Conservation (phyloP, 2,329 filamentous ascomycete species). For the Ophiostoma perfectum region DNA sequence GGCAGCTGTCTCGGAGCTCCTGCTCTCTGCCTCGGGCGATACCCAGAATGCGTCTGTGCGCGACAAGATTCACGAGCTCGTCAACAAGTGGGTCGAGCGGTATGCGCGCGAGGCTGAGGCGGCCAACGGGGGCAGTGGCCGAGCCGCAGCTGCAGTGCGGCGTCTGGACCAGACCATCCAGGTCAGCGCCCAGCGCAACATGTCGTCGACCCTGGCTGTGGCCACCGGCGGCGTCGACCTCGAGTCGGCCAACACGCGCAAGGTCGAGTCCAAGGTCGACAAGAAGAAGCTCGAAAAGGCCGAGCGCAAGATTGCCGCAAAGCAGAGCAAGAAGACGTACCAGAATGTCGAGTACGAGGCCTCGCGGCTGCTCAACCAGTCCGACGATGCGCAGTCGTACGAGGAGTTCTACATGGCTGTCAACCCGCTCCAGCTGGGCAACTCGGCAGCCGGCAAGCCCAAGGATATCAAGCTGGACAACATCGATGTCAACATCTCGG, state of each 20-base stretch:
- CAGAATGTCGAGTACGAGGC: slow-evolving; percentile 98
- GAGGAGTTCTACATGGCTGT: slow-evolving; percentile 99
- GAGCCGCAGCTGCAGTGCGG: slow-evolving; percentile 63
- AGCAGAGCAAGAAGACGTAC: slow-evolving; percentile 97
- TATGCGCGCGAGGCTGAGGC: slow-evolving; percentile 55
- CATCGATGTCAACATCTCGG: slow-evolving; percentile 89
- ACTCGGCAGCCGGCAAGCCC: slow-evolving; percentile 70
- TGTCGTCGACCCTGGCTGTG: slow-evolving; percentile 90
- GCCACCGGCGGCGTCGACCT: slow-evolving; percentile 80
- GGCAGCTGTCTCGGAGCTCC: slow-evolving; percentile 74
- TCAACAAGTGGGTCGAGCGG: slow-evolving; percentile 82
- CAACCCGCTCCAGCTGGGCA: slow-evolving; percentile 86
- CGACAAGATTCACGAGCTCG: slow-evolving; percentile 72
- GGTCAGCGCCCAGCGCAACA: slow-evolving; percentile 87
- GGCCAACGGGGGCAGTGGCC: slow-evolving; percentile 47
- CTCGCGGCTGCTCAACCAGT: slow-evolving; percentile 77
- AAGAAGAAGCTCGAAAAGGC: slow-evolving; percentile 99
- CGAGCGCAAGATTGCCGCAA: slow-evolving; percentile 92
- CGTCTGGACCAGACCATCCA: slow-evolving; percentile 92
- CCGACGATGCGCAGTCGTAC: slow-evolving; percentile 82
- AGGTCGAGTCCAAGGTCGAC: slow-evolving; percentile 96
- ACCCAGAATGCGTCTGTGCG: slow-evolving; percentile 61
- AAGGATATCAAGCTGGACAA: slow-evolving; percentile 99
- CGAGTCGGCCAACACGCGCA: slow-evolving; percentile 85
- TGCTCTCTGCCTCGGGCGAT: slow-evolving; percentile 89